Evolutionary conservation across 345 rosid species (phyloP), one percentile per base, ranked within the genome.

Genomic region (Eucalyptus tenuipes): DNA sequence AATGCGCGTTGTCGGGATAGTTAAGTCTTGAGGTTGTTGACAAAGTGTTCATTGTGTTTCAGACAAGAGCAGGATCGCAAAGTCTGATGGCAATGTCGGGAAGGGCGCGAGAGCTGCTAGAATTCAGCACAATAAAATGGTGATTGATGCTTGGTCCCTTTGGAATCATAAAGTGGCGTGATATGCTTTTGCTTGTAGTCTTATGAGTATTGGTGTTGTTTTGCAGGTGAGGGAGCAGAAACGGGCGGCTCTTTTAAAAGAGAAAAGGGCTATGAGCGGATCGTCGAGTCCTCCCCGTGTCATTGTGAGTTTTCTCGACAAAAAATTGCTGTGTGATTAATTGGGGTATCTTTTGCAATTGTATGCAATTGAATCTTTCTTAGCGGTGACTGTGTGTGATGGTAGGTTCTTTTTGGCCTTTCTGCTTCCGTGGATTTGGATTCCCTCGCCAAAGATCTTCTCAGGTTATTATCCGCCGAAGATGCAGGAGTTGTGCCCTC

Each of bases 321-420:
- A 75, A 3, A 75, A 20, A 10, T 75, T 40, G 82, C 82, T 75
- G 47, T 53, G 29, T 29, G 8, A 33, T 59, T 89, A 31, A 24
- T 81, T 79, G 24, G 37, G 44, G 18, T 7, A 66, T 85, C 85
- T 89, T 75, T 9, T 33, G 29, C 82, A 5, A 40, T 37, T 37
- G 47, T 75, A 75, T 37, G 47, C 82, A 33, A 10, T 40, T 6
- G 8, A 75, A 20, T 15, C 31, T 7, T 52, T 75, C 45, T 75
- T 25, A 15, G 48, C 44, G 25, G 44, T 82, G 15, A 20, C n/a
- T 86, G 16, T 81, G 47, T 42, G 52, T 86, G 86, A 80, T 87
- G 68, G 10, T 93, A 97, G 99, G 94, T 96, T 89, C 97, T 97
- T 88, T 96, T 95, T 90, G 96, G 97, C 37, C 99, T 97, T 71